phyloP scores from a whole-genome alignment of 208 protist genomes.

The Trypanosoma theileri region DNA sequence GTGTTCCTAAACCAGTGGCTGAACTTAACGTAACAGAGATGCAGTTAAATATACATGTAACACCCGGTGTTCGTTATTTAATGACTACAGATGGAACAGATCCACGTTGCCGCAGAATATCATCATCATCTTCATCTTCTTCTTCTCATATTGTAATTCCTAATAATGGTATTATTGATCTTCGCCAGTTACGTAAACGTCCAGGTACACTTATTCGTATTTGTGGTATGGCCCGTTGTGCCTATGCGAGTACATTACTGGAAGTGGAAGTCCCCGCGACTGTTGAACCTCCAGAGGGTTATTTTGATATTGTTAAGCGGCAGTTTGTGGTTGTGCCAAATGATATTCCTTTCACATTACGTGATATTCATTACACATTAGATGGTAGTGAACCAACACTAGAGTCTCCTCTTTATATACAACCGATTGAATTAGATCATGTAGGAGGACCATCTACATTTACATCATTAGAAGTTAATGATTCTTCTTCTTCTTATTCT shows the following conservation, averaged over 20 bases:
- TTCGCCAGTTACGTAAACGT: not conserved
- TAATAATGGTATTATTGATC: conserved; percentile 12
- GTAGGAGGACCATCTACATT: not conserved
- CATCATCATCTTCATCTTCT: not conserved
- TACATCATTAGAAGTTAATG: not conserved
- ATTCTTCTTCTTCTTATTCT: too few relatives aligned
- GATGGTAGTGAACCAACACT: conserved; percentile 29
- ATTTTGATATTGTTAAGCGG: conserved; percentile 14
- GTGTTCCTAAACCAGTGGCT: conserved; percentile 4
- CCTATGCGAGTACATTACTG: conserved; percentile 8
- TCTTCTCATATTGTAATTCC: not conserved
- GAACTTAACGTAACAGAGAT: not conserved
- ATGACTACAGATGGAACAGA: conserved; percentile 8
- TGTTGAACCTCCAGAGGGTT: not conserved
- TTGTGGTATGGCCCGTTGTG: conserved; percentile 19
- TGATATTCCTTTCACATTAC: not conserved
- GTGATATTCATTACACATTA: conserved; percentile 29
- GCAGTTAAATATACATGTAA: conserved; percentile 1
- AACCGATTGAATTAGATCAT: conserved; percentile 9
- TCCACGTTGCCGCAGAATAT: not conserved
- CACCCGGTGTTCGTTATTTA: conserved; percentile 10
- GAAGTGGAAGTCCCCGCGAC: conserved; percentile 7
- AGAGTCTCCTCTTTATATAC: conserved; percentile 17
- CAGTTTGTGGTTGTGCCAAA: conserved; percentile 3
- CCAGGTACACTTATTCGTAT: conserved; percentile 6